Evolutionary conservation across 2,329 filamentous ascomycete species (phyloP).

Genomic region (Clarireedia monteithiana): DNA sequence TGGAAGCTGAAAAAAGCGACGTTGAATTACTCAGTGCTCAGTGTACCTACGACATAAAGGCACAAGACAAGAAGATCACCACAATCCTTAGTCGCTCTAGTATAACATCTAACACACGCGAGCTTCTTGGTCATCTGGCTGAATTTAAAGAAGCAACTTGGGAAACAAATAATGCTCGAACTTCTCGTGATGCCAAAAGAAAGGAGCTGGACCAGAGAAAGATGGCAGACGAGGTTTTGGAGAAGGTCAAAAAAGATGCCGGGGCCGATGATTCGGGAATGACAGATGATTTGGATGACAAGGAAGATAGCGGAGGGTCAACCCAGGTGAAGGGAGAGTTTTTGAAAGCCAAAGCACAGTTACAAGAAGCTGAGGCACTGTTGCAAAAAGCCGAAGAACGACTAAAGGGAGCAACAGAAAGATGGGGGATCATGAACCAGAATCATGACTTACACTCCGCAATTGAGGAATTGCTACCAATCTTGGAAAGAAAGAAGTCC

Average conservation of each 20-base stretch:
- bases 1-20: constrained; percentile 8
- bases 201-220: constrained; percentile 1
- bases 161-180: not conserved
- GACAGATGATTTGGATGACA: not conserved
- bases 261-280: not conserved
- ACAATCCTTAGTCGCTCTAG: not conserved
- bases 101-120: not conserved
- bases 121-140: constrained; percentile 7
- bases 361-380: not conserved
- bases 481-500: constrained; percentile 21
- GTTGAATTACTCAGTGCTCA: constrained; percentile 6
- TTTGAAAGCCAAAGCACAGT: not conserved
- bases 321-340: not conserved
- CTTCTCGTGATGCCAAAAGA: not conserved
- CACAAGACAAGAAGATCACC: constrained; percentile 7
- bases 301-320: not conserved
- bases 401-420: not conserved
- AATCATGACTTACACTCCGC: not conserved
- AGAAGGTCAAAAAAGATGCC: constrained; percentile 1
- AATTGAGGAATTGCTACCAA: constrained; percentile 6
- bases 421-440: not conserved
- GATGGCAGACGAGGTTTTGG: not conserved
- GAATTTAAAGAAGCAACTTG: constrained; percentile 3
- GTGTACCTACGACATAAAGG: constrained; percentile 10
- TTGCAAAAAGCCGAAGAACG: not conserved